Base-by-base conservation (phyloP, 805 yeast species). In the Ogataea philodendri region DNA sequence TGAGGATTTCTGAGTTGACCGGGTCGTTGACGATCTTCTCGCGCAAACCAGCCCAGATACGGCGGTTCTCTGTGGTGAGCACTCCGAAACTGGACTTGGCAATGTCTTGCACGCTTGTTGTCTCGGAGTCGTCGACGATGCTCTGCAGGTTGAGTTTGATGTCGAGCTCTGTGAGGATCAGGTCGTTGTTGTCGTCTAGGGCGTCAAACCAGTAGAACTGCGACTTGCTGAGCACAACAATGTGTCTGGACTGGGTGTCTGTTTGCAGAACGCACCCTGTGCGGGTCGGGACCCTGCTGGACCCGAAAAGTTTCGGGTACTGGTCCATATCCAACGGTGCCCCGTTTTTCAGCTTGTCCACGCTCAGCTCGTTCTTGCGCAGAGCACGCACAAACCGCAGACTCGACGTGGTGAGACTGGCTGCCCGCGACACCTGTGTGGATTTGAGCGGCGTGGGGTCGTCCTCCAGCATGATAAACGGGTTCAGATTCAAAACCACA, bases 121-220 rank as follows among this genome's bases (percentile, higher is more conserved):
- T 53, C 42, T 66, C 64, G 9, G 93, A 84, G 59, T 88, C 97
- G 36, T 73, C 75, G 27, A 88, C 70, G 39, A 88, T 85, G 8
- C 86, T 74, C 41, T 80, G 76, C 54, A 84, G 77, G 60, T 86
- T 87, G 55, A 79, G 67, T 37, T 76, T 79, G 48, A 88, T 69
- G 56, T 86, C 94, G 37, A 74, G 76, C 53, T 86, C 90, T 2
- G 81, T 70, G 54, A 88, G 66, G 30, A 87, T 70, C 44, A 88
- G 67, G 53, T 84, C 80, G 55, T 84, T 77, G 44, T 78, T 64
- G 31, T 70, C 69, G 59, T 87, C 94, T 49, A 88, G 65, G 2
- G 88, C 97, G 55, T 88, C 96, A 57, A 88, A 88, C 96, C 96
- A 88, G 63, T 88, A 88, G 59, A 87, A 85, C 60, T 88, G 96